Evolutionary conservation across 768 basidiomycete genomes (phyloP), one percentile per base, ranked within the genome.

Genomic region (Terana coerulea): DNA sequence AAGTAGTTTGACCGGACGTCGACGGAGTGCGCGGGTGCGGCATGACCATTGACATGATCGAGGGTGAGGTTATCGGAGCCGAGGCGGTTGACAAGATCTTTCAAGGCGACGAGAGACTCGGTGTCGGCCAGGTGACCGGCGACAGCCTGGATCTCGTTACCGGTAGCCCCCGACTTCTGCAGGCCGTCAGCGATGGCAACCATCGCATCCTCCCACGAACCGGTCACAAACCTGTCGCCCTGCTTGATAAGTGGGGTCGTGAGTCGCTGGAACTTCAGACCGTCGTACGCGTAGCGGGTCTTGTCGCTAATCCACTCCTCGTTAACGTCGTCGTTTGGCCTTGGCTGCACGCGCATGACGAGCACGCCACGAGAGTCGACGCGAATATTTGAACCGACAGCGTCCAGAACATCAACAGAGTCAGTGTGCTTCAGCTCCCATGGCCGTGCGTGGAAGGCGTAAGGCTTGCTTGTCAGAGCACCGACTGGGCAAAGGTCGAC

Each of bases 241-340:
- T 84, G 75, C 67, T 94, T 89, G 57, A 98, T 72, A 36, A 98
- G 79, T 2, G 97, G 97, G 0, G 86, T 86, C 3, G 95, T 98
- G 61, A 99, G 74, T 19, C 95, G 88, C 68, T 99, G 97, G 78
- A 92, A 95, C 63, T 83, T 84, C 28, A 99, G 79, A 9, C 97
- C 97, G 62, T 99, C 97, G 68, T 94, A 89, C 1, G 95, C 90
- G 68, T 93, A 94, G 51, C 97, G 89, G 1, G 95, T 94, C 79
- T 99, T 99, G 78, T 99, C 97, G 69, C 81, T 93, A 67, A 99
- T 95, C 97, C 97, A 98, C 69, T 99, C 97, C 74, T 99, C 97
- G 68, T 99, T 99, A 57, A 99, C 86, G 59, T 97, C 91, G 69
- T 98, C 97, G 66, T 98, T 98, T 44, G 91, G 90, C 63, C 89